Percentiles rank a stretch among this genome's conserved stretches.
Evolutionary conservation across 2,329 filamentous ascomycete species (phyloP).

Genomic region (Ophiobolus disseminans): DNA sequence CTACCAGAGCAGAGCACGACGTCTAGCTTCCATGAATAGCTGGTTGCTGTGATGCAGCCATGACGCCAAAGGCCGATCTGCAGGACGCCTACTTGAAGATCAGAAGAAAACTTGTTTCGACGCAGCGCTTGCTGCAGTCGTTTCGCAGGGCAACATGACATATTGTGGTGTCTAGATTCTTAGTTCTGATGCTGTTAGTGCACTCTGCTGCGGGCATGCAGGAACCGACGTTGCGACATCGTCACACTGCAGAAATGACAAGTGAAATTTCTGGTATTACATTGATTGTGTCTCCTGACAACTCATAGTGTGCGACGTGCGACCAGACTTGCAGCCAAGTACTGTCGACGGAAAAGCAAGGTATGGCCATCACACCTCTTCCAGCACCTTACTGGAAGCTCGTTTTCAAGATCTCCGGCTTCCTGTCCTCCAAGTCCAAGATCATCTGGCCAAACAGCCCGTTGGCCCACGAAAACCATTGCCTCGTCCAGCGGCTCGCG

Average conservation of each 20-base stretch:
- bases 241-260: too few relatives aligned
- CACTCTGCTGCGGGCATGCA: too few relatives aligned
- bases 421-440: slow-evolving; percentile 53
- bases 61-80: slow-evolving; percentile 15
- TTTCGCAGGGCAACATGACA: not conserved
- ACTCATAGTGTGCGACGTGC: slow-evolving; percentile 3
- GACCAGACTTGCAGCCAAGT: not conserved
- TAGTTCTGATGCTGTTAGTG: too few relatives aligned
- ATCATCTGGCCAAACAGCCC: slow-evolving; percentile 60
- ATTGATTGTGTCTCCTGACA: too few relatives aligned
- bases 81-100: not conserved
- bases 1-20: slow-evolving; percentile 4
- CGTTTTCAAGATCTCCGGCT: slow-evolving; percentile 51
- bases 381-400: slow-evolving; percentile 51
- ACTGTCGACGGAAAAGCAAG: not conserved
- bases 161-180: not conserved
- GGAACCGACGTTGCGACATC: too few relatives aligned
- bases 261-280: too few relatives aligned
- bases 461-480: slow-evolving; percentile 62
- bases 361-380: not conserved
- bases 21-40: slow-evolving; percentile 11
- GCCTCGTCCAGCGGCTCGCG: slow-evolving; percentile 55
- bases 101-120: slow-evolving; percentile 8
- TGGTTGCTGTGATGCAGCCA: slow-evolving; percentile 16
- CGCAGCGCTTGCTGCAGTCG: not conserved